These are phyloP conservation scores for Apiosordaria backusii DNA, from an alignment of 495 filamentous ascomycete genomes.

Conservation along the genomic window DNA sequence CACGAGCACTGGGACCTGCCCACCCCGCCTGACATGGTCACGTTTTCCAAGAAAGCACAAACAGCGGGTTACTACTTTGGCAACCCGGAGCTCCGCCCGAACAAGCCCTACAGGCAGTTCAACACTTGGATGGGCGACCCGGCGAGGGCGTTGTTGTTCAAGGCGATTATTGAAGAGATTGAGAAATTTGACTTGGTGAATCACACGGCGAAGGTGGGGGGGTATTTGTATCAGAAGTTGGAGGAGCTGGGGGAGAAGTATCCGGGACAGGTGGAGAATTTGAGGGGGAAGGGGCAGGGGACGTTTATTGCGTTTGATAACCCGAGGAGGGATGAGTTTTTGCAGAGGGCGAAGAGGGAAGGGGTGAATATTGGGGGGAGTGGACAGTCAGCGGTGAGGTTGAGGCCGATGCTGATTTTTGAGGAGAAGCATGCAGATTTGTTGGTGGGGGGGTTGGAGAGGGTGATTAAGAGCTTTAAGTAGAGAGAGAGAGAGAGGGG, in stretches of 20 bases:
- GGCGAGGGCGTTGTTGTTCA: slow-evolving; percentile 82
- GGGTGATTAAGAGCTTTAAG: slow-evolving; percentile 55
- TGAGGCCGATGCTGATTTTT: slow-evolving; percentile 96
- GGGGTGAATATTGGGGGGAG: slow-evolving; percentile 94
- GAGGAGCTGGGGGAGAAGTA: slow-evolving; percentile 66
- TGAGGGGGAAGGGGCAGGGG: slow-evolving; percentile 90
- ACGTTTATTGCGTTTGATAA: slow-evolving; percentile 97
- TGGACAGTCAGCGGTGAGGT: slow-evolving; percentile 72
- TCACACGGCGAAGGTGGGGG: slow-evolving; percentile 76
- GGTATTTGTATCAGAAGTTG: slow-evolving; percentile 75
- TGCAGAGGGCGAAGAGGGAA: slow-evolving; percentile 73
- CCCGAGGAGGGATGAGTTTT: slow-evolving; percentile 77
- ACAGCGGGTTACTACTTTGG: slow-evolving; percentile 97
- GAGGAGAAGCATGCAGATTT: slow-evolving; percentile 81
- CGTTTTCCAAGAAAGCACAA: slow-evolving; percentile 98
- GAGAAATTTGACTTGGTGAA: slow-evolving; percentile 73
- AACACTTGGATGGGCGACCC: slow-evolving; percentile 99
- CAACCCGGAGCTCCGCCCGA: slow-evolving; percentile 81
- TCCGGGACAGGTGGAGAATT: slow-evolving; percentile 80
- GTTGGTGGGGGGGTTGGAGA: slow-evolving; percentile 59
- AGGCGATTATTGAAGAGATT: slow-evolving; percentile 87
- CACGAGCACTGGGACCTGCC: slow-evolving; percentile 94
- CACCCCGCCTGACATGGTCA: slow-evolving; percentile 93
- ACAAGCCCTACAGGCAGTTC: slow-evolving; percentile 99
- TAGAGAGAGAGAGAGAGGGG: background rate